These are phyloP conservation scores for Chalciporus piperatoides DNA, from an alignment of 1,284 basidiomycete genomes.

Conservation along the genomic window DNA sequence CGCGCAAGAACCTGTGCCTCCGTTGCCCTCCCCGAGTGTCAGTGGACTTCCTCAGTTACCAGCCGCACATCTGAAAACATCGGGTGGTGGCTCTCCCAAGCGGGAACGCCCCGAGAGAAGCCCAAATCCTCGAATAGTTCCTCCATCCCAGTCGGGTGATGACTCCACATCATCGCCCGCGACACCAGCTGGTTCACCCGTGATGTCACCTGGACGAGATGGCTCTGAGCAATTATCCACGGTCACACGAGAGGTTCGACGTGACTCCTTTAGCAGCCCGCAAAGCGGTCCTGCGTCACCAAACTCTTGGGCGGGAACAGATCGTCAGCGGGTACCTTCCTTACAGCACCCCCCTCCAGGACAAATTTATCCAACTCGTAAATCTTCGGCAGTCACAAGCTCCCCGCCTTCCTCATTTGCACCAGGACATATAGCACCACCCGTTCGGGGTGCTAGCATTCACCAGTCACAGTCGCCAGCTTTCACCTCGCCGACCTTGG, in stretches of 20 bases:
- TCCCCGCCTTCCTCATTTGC: conserved; percentile 31
- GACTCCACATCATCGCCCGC: conserved; percentile 2
- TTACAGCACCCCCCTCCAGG: conserved; percentile 17
- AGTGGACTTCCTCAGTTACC: conserved; percentile 17
- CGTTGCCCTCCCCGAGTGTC: conserved; percentile 42
- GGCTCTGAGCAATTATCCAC: conserved; percentile 5
- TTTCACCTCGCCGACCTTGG: conserved; percentile 12
- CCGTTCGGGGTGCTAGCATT: conserved; percentile 43
- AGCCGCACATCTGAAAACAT: background rate
- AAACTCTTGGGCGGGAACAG: conserved; percentile 22
- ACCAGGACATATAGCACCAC: conserved; percentile 39
- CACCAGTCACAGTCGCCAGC: conserved; percentile 16
- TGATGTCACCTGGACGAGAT: conserved; percentile 6
- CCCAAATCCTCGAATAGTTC: conserved; percentile 17
- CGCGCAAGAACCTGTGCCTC: conserved; percentile 59
- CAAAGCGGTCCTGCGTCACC: conserved; percentile 20
- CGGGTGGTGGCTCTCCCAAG: background rate
- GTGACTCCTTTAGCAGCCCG: conserved; percentile 6
- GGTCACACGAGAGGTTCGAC: conserved; percentile 5
- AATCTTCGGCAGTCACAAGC: conserved; percentile 19
- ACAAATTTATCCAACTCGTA: conserved; percentile 13
- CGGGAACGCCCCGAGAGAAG: conserved; percentile 26
- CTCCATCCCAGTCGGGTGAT: conserved; percentile 3
- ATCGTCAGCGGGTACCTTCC: conserved; percentile 19
- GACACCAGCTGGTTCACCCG: conserved; percentile 6